A percentile compares a stretch with the other conserved stretches of the same genome.
These are phyloP conservation scores for Colletotrichum noveboracense DNA, from an alignment of 2,329 filamentous ascomycete genomes.

Conservation along the genomic window DNA sequence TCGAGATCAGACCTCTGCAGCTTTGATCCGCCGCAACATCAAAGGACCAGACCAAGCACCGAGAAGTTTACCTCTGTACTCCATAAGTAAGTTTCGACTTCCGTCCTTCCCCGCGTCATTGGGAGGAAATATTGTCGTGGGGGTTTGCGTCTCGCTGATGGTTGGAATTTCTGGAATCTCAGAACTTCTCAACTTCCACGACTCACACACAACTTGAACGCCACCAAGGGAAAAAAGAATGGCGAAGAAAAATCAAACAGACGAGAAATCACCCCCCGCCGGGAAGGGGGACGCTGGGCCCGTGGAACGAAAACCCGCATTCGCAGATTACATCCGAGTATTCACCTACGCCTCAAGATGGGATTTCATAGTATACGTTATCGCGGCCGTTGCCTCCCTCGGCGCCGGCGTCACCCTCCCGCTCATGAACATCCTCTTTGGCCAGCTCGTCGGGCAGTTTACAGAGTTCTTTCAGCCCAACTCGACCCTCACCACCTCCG, in stretches of 20 bases:
- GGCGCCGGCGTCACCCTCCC: conserved; percentile 37
- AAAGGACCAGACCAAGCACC: neutral
- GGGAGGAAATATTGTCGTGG: neutral
- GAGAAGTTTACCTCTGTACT: neutral
- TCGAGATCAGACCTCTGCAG: neutral
- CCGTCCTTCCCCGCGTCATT: neutral
- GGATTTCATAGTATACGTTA: conserved; percentile 32
- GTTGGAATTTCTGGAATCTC: neutral
- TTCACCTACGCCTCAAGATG: conserved; percentile 35
- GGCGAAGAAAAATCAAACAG: neutral
- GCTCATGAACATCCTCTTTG: conserved; percentile 42
- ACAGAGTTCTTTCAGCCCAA: conserved; percentile 28
- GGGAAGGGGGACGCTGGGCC: neutral
- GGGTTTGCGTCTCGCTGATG: neutral
- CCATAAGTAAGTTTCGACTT: neutral
- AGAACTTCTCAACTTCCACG: neutral
- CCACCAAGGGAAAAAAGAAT: neutral
- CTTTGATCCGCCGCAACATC: neutral
- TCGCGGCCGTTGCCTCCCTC: conserved; percentile 35
- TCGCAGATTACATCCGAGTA: conserved; percentile 24
- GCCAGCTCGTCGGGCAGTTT: conserved; percentile 32
- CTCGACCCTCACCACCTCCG: conserved; percentile 26
- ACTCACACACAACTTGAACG: neutral
- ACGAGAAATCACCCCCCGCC: neutral
- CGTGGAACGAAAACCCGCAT: neutral